Conservation (phyloP, 257 asterid genomes). For the Rauvolfia tetraphylla region DNA sequence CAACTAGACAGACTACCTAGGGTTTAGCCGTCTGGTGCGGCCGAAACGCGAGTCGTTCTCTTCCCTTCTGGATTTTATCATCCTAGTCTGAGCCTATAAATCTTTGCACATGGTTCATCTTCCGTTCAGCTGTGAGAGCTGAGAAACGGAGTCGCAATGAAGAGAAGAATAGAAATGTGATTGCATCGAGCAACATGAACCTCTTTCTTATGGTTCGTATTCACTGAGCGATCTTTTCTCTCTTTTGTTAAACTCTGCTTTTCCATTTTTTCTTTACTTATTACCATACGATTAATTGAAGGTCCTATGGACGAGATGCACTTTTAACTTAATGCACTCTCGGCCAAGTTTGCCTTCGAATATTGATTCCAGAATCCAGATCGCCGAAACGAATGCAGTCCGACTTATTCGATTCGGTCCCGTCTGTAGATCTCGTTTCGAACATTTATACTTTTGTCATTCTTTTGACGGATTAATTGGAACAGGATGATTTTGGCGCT, state of each 20-base stretch:
- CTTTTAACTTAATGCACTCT: constrained; percentile 39
- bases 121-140: background rate
- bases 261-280: background rate
- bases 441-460: background rate
- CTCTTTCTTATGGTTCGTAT: constrained; percentile 65
- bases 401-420: constrained; percentile 31
- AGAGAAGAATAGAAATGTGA: constrained; percentile 13
- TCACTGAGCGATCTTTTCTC: constrained; percentile 60
- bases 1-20: background rate
- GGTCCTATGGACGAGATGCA: constrained; percentile 87
- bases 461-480: background rate
- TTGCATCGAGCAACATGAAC: constrained; percentile 41
- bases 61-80: background rate
- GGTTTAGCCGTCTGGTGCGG: background rate
- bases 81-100: background rate
- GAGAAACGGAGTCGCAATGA: constrained; percentile 18
- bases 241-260: too few species aligned
- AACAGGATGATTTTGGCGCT: background rate
- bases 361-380: constrained; percentile 37
- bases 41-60: background rate
- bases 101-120: background rate
- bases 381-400: constrained; percentile 35
- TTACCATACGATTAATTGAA: constrained; percentile 22
- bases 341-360: constrained; percentile 93
- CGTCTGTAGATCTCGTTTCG: constrained; percentile 13